Evolutionary conservation across 106 monocot species (phyloP), one percentile per base, ranked within the genome.

Genomic region (Dendrobium nobile): DNA sequence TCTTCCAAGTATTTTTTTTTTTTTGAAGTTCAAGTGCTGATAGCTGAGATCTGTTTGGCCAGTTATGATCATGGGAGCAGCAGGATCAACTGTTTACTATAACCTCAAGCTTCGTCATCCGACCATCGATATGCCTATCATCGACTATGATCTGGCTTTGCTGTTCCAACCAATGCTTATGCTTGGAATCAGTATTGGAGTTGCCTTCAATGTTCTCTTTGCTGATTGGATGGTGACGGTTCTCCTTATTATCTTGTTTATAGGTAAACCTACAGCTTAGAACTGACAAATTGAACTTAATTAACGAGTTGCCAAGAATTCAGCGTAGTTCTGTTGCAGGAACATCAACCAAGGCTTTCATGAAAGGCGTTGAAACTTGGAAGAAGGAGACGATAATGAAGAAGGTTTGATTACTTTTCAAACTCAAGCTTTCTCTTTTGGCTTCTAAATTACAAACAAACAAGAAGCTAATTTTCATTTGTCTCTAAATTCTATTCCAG

Each of bases 51-150:
- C 2, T 76, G 48, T 51, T 51, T 48, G 74, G 43, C 0, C 27
- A 90, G 90, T 85, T 82, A 90, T 90, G 90, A 90, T 90, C 76
- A 90, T 85, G 90, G 90, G 90, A 5, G 90, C 85, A 19, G 90
- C 90, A 54, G 90, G 87, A 31, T 90, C 90, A 9, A 87, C 90
- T 1, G 90, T 90, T 22, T 90, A 87, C 77, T 90, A 85, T 81
- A 90, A 90, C 28, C 90, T 90, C 16, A 90, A 90, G 79, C 84
- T 87, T 61, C 85, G 87, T 75, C 90, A 90, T 75, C 90, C 90
- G 15, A 87, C 85, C 67, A 73, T 90, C 1, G 87, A 87, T n/a
- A 85, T 90, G 83, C 90, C 90, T 19, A 87, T 90, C 61, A 90
- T 90, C 59, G 90, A 90, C 77, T 90, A 90, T 40, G 87, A 90